Conservation (phyloP, 2,329 filamentous ascomycete species). For the Ascochyta fabae region DNA sequence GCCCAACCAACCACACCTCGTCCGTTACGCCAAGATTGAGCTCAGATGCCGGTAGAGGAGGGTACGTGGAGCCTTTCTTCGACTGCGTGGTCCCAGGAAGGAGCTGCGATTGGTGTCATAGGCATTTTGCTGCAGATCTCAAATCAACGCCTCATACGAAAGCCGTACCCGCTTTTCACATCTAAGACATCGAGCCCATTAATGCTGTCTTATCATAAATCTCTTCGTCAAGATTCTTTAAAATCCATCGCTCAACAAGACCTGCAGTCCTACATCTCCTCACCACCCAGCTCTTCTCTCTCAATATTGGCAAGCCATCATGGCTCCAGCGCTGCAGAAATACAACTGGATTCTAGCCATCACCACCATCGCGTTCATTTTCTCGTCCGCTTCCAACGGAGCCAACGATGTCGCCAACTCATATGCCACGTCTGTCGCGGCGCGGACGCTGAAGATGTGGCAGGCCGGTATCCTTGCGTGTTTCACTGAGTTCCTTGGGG, state of each 20-base stretch:
- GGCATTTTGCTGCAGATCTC: not conserved
- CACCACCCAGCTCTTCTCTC: no score
- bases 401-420: constrained; percentile 63
- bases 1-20: not conserved
- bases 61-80: not conserved
- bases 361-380: constrained; percentile 49
- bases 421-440: constrained; percentile 58
- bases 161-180: not conserved
- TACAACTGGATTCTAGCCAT: constrained; percentile 54
- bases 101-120: not conserved
- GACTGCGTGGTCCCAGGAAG: not conserved
- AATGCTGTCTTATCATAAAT: not conserved
- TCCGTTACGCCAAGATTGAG: not conserved
- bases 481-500: constrained; percentile 60
- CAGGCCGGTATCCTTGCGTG: constrained; percentile 59
- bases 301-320: not conserved
- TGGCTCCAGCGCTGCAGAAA: constrained; percentile 15
- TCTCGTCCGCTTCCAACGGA: constrained; percentile 47
- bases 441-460: constrained; percentile 59
- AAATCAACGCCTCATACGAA: not conserved
- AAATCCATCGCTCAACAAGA: not conserved
- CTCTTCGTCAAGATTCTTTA: not conserved
- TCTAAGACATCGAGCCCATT: not conserved
- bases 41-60: not conserved
- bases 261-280: not conserved